Evolutionary conservation across 352 stramenopile species (phyloP).

Genomic region (Globisporangium takayamanum): DNA sequence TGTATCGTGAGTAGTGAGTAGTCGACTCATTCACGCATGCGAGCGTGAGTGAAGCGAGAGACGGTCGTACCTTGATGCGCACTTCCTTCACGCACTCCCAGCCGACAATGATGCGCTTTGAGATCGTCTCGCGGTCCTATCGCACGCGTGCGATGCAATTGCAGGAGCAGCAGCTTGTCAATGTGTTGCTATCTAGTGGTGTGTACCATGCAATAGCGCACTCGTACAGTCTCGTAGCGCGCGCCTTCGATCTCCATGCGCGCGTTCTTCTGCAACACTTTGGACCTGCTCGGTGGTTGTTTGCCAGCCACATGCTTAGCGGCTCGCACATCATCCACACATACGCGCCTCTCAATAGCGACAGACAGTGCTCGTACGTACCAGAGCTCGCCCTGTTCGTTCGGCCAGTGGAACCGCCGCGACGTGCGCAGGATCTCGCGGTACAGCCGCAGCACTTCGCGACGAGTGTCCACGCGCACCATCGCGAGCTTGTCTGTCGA

Average conservation of each 20-base stretch:
- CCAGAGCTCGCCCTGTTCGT: constrained; percentile 69
- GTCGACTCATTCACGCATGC: constrained; percentile 2
- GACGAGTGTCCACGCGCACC: constrained; percentile 49
- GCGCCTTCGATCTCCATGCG: constrained; percentile 79
- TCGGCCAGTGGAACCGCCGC: constrained; percentile 66
- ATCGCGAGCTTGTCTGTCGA: not conserved
- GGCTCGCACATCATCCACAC: not conserved
- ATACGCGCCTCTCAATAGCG: not conserved
- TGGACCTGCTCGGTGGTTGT: constrained; percentile 22
- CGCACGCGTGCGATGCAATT: not conserved
- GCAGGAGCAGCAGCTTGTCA: not conserved
- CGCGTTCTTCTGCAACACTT: constrained; percentile 61
- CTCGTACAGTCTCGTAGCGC: constrained; percentile 55
- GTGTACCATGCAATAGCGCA: not conserved
- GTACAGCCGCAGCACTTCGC: constrained; percentile 78
- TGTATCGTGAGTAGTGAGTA: not conserved
- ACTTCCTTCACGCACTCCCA: constrained; percentile 78
- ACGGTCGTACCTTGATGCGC: constrained; percentile 52
- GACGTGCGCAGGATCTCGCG: constrained; percentile 71
- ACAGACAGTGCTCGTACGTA: constrained; percentile 12
- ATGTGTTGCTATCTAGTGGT: not conserved
- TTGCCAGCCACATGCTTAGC: too few relatives aligned
- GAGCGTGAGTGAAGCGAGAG: not conserved
- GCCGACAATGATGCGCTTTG: constrained; percentile 70
- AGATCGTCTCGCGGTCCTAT: constrained; percentile 68